Evolutionary conservation across 208 protist genomes (phyloP).

Genomic region (Acanthamoeba lenticulata): DNA sequence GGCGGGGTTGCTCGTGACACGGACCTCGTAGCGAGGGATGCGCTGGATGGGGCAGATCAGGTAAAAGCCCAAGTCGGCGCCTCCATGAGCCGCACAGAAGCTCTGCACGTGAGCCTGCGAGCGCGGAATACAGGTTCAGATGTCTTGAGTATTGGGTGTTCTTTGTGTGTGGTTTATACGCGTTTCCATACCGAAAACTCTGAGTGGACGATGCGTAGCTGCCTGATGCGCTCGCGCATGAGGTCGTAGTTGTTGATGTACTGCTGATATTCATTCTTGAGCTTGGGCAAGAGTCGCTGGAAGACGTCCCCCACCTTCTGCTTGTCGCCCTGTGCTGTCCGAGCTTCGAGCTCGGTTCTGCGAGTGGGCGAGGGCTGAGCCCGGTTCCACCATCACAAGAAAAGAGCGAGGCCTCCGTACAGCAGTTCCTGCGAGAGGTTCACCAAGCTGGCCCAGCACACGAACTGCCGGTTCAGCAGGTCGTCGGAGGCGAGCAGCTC

Average conservation of each 20-base stretch:
- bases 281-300: not conserved
- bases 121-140: not conserved
- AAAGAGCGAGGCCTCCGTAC: not conserved
- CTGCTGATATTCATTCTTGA: not conserved
- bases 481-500: not conserved
- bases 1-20: not conserved
- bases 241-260: conserved; percentile 1
- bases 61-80: not conserved
- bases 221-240: not conserved
- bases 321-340: not conserved
- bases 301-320: not conserved
- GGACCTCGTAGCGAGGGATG: not conserved
- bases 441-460: not conserved
- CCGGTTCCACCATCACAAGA: not conserved
- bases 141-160: no score
- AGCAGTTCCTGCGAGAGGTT: not conserved
- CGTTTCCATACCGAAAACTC: not conserved
- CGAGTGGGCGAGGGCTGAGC: no score
- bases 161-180: not conserved
- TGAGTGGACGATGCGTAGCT: not conserved
- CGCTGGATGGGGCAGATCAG: conserved; percentile 36
- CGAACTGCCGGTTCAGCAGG: not conserved
- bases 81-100: not conserved
- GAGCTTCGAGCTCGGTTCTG: not conserved
- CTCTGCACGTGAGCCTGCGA: not conserved